Evolutionary conservation across 495 filamentous ascomycete species (phyloP).

Genomic region (Xylaria longipes): DNA sequence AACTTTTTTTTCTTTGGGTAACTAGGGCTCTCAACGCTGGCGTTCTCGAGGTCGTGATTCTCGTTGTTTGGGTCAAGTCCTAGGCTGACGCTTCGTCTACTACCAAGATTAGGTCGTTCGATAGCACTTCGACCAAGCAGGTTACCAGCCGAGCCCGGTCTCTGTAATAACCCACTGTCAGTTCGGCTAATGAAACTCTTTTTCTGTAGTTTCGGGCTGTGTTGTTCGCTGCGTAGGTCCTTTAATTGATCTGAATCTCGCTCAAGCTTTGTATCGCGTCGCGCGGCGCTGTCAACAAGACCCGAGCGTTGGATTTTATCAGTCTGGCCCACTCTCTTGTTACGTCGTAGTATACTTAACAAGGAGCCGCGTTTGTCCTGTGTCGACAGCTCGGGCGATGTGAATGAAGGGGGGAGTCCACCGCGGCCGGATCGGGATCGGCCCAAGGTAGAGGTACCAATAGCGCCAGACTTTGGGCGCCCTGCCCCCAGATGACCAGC

Average conservation of each 20-base stretch:
- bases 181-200: slow-evolving; percentile 28
- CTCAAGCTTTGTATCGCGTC: slow-evolving; percentile 59
- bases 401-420: slow-evolving; percentile 35
- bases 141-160: slow-evolving; percentile 41
- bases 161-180: slow-evolving; percentile 31
- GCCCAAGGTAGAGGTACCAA: slow-evolving; percentile 37
- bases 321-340: slow-evolving; percentile 45
- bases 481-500: background rate
- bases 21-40: slow-evolving; percentile 37
- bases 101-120: slow-evolving; percentile 24
- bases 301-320: slow-evolving; percentile 52
- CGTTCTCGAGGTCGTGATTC: slow-evolving; percentile 29
- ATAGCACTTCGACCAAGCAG: slow-evolving; percentile 28
- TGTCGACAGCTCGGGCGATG: slow-evolving; percentile 22
- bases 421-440: slow-evolving; percentile 47
- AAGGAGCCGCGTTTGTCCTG: slow-evolving; percentile 46
- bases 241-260: slow-evolving; percentile 51
- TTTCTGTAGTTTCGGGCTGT: slow-evolving; percentile 45
- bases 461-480: slow-evolving; percentile 34
- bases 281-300: slow-evolving; percentile 54
- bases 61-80: slow-evolving; percentile 22
- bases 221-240: slow-evolving; percentile 33
- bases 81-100: slow-evolving; percentile 33
- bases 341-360: slow-evolving; percentile 54
- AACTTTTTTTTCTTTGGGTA: slow-evolving; percentile 69